A percentile compares a stretch with the other conserved stretches of the same genome.
phyloP scores from a whole-genome alignment of 2,329 filamentous ascomycete genomes.

The Penicillium sumatraense region DNA sequence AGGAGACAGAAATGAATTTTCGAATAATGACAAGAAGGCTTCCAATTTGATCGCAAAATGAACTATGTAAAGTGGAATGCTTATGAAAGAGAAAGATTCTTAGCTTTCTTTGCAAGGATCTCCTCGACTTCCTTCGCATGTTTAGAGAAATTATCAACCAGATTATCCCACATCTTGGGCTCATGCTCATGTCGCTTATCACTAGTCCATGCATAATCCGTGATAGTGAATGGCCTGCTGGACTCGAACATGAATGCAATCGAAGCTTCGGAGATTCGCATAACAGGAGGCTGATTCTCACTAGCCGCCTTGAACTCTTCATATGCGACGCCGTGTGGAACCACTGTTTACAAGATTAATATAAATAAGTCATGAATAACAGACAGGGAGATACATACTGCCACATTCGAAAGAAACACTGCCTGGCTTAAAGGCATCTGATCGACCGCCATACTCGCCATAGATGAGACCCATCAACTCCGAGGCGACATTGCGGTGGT shows the following conservation, averaged over 20 bases:
- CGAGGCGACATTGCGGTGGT: slow-evolving; percentile 47
- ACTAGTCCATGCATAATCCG: slow-evolving; percentile 42
- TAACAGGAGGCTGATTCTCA: slow-evolving; percentile 30
- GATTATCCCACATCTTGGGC: slow-evolving; percentile 59
- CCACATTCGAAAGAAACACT: slow-evolving; percentile 43
- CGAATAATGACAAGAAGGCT: neutral
- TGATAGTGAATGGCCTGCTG: slow-evolving; percentile 40
- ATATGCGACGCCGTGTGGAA: slow-evolving; percentile 42
- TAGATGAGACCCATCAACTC: slow-evolving; percentile 47
- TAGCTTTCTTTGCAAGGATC: slow-evolving; percentile 42
- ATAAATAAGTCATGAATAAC: neutral
- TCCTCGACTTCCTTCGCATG: slow-evolving; percentile 54
- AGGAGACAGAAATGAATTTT: neutral
- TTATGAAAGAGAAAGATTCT: slow-evolving; percentile 22
- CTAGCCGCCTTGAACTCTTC: slow-evolving; percentile 39
- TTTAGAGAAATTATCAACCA: slow-evolving; percentile 58
- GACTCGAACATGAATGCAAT: slow-evolving; percentile 44
- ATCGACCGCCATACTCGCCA: slow-evolving; percentile 40
- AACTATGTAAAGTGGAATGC: neutral
- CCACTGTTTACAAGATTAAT: slow-evolving; percentile 29
- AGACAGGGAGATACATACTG: slow-evolving; percentile 28
- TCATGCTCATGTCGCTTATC: slow-evolving; percentile 52
- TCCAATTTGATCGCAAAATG: neutral
- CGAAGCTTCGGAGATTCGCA: slow-evolving; percentile 37
- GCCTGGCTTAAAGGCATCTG: slow-evolving; percentile 39